Conservation (phyloP, 768 basidiomycete species). For the Coprinopsis marcescibilis region DNA sequence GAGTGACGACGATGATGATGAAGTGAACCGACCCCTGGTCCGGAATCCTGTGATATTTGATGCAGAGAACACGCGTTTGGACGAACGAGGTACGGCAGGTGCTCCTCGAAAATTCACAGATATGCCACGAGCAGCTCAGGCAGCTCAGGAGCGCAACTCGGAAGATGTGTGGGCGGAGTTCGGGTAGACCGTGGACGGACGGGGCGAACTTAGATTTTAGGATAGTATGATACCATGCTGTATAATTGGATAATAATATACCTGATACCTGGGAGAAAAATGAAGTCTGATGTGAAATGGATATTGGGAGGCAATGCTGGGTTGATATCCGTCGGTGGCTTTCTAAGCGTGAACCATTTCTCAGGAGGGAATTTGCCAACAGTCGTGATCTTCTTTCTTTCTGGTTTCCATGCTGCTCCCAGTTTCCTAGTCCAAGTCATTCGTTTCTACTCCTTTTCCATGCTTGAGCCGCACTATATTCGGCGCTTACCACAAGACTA, state of each 20-base stretch:
- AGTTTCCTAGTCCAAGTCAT: constrained; percentile 14
- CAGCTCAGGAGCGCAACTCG: constrained; percentile 48
- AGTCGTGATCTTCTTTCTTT: constrained; percentile 12
- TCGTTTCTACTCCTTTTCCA: constrained; percentile 15
- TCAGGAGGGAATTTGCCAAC: constrained; percentile 5
- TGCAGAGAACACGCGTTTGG: constrained; percentile 29
- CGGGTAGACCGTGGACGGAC: constrained; percentile 20
- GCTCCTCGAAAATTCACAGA: constrained; percentile 28
- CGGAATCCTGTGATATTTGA: constrained; percentile 63
- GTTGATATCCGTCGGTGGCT: not conserved
- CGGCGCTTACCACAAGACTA: not conserved
- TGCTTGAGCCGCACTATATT: constrained; percentile 6
- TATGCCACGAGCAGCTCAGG: constrained; percentile 58
- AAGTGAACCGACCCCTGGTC: constrained; percentile 54
- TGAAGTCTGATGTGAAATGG: constrained; percentile 8
- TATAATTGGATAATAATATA: not conserved
- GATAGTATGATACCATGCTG: not conserved
- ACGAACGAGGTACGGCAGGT: constrained; percentile 13
- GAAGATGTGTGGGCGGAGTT: constrained; percentile 72
- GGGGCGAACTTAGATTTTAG: not conserved
- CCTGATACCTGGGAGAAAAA: not conserved
- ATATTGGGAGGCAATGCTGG: too few species aligned
- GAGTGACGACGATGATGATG: constrained; percentile 58
- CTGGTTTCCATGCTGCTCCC: constrained; percentile 12
- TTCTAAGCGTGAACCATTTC: constrained; percentile 6